Evolutionary conservation across 2,329 filamentous ascomycete genomes (phyloP).

Genomic region (Xylaria arbuscula): DNA sequence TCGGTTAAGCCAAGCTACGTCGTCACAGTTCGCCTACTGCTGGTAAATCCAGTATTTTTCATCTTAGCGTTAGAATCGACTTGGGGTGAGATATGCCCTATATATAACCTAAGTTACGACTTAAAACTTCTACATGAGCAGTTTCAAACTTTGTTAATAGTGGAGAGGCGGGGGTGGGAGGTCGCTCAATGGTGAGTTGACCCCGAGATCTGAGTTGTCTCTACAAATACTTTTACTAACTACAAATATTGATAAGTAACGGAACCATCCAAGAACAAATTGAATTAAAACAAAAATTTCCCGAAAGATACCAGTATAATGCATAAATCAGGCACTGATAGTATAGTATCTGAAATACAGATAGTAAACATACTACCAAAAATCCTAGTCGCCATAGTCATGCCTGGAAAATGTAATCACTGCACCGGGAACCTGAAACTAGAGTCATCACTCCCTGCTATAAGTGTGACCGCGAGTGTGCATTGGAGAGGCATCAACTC

Average conservation of each 20-base stretch:
- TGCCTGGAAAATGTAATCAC: too few species aligned
- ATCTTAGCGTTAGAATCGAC: too few species aligned
- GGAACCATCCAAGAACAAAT: background rate
- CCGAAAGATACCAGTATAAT: background rate
- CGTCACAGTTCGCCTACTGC: too few species aligned
- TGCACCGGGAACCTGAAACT: too few species aligned
- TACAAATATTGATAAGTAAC: background rate
- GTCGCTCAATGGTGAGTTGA: background rate
- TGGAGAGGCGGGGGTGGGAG: background rate
- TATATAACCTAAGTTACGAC: background rate
- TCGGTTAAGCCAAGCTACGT: too few species aligned
- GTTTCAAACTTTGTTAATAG: background rate
- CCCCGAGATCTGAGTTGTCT: constrained; percentile 7
- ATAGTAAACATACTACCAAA: background rate
- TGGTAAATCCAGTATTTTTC: too few species aligned
- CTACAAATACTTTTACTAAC: background rate
- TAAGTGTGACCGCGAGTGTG: too few species aligned
- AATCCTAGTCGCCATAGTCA: too few species aligned
- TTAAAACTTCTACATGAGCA: background rate
- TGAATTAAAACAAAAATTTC: background rate
- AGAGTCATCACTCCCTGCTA: too few species aligned
- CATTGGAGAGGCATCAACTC: too few species aligned
- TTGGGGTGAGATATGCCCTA: too few species aligned
- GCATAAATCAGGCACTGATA: background rate
- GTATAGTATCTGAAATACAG: background rate